Percentiles rank a stretch among this genome's conserved stretches.
Conservation (phyloP, 2,329 filamentous ascomycete species). For the Aspergillus uvarum region DNA sequence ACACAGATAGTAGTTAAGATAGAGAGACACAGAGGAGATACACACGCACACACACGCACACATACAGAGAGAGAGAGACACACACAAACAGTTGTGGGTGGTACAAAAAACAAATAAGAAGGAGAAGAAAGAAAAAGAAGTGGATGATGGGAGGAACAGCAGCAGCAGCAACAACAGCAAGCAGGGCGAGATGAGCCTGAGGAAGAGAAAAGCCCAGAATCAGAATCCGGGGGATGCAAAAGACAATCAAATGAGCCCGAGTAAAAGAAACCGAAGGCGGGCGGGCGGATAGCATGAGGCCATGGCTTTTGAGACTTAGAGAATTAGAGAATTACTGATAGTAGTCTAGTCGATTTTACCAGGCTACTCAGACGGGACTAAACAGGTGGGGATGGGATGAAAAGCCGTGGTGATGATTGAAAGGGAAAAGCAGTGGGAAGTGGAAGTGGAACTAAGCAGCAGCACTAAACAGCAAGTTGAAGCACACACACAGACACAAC, state of each 20-base stretch:
- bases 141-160: neutral
- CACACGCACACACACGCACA: neutral
- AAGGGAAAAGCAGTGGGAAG: too few species aligned
- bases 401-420: conserved; percentile 38
- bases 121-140: conserved; percentile 4
- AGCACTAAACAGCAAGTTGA: too few species aligned
- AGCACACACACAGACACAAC: conserved; percentile 15
- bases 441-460: too few species aligned
- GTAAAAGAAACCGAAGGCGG: conserved; percentile 27
- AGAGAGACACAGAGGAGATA: neutral
- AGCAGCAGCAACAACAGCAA: too few species aligned
- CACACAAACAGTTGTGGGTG: conserved; percentile 15
- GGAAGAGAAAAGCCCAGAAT: conserved; percentile 31
- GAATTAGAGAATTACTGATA: neutral
- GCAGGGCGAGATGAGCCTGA: conserved; percentile 17
- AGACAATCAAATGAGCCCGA: conserved; percentile 4
- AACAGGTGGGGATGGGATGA: conserved; percentile 2
- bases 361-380: neutral
- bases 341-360: neutral
- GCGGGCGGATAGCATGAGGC: conserved; percentile 35
- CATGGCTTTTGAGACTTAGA: conserved; percentile 14
- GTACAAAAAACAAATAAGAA: conserved; percentile 24
- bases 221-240: conserved; percentile 25
- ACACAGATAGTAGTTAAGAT: neutral
- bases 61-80: conserved; percentile 6